Evolutionary conservation across 495 filamentous ascomycete species (phyloP).

Genomic region (Xylona heveae): DNA sequence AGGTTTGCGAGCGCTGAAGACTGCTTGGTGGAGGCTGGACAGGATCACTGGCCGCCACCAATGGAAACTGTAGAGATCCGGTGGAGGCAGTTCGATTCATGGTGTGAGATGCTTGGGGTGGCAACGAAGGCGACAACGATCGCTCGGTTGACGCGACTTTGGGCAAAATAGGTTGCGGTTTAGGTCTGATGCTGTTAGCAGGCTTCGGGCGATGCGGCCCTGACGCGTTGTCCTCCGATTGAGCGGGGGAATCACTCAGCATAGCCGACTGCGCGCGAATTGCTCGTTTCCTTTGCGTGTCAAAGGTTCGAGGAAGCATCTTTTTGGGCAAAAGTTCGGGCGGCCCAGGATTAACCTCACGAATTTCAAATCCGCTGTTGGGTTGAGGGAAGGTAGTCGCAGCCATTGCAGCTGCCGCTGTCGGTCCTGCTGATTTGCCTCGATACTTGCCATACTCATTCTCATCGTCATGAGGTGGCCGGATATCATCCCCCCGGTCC

Average conservation of each 20-base stretch:
- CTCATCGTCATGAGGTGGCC: conserved; percentile 4
- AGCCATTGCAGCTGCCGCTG: too few species aligned
- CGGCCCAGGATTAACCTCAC: conserved; percentile 11
- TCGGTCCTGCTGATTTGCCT: conserved; percentile 4
- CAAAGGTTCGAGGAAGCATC: conserved; percentile 6
- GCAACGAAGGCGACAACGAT: not conserved
- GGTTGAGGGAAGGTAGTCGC: too few species aligned
- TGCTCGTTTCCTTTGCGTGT: not conserved
- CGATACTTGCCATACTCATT: conserved; percentile 8
- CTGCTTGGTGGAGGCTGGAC: conserved; percentile 19
- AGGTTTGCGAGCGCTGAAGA: conserved; percentile 24
- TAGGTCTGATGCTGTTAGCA: too few species aligned
- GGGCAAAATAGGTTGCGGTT: too few species aligned
- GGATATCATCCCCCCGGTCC: conserved; percentile 14
- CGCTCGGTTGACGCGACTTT: conserved; percentile 10
- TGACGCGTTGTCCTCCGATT: conserved; percentile 2
- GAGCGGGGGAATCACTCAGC: conserved; percentile 1
- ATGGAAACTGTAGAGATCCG: conserved; percentile 17
- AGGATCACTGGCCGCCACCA: conserved; percentile 36
- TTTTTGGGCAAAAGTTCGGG: conserved; percentile 12
- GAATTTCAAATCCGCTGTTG: conserved; percentile 4
- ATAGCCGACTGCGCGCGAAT: not conserved
- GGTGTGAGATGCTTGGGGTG: not conserved
- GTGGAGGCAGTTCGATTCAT: conserved; percentile 13
- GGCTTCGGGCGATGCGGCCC: too few species aligned